A percentile compares a stretch with the other conserved stretches of the same genome.
Conservation (phyloP, 495 filamentous ascomycete species). For the Tuber magnatum region DNA sequence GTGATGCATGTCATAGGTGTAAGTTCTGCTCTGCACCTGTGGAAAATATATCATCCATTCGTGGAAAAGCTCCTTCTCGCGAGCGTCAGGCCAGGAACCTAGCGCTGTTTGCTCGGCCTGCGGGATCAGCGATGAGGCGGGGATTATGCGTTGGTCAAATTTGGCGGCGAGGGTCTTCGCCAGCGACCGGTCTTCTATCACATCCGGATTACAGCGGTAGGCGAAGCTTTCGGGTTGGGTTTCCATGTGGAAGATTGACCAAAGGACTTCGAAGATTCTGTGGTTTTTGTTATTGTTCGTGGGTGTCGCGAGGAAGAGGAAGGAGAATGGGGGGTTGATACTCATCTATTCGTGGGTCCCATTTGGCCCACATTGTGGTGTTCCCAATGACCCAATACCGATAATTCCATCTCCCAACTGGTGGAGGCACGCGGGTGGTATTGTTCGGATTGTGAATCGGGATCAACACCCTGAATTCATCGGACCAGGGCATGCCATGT, state of each 20-base stretch:
- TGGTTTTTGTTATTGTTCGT: background rate
- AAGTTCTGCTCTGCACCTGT: conserved; percentile 6
- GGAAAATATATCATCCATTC: conserved; percentile 13
- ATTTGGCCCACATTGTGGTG: conserved; percentile 43
- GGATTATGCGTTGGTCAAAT: conserved; percentile 11
- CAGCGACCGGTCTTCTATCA: background rate
- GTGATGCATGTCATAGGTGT: background rate
- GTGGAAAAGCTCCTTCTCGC: conserved; percentile 13
- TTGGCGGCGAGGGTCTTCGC: background rate
- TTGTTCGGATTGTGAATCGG: conserved; percentile 12
- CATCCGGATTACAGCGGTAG: background rate
- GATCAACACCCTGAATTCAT: conserved; percentile 16
- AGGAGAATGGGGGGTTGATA: conserved; percentile 8
- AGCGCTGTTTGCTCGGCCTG: too few relatives aligned
- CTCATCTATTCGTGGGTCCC: conserved; percentile 39
- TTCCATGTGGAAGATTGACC: conserved; percentile 38
- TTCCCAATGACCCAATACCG: conserved; percentile 44
- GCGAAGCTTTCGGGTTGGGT: background rate
- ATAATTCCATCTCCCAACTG: conserved; percentile 33
- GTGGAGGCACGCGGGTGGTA: conserved; percentile 11
- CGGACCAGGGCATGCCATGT: background rate
- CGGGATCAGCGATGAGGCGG: conserved; percentile 12
- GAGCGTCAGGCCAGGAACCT: conserved; percentile 12
- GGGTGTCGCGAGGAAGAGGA: background rate
- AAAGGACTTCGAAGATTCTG: conserved; percentile 42